Conservation (phyloP, 1,284 basidiomycete genomes). For the Erythrobasidium hasegawianum region DNA sequence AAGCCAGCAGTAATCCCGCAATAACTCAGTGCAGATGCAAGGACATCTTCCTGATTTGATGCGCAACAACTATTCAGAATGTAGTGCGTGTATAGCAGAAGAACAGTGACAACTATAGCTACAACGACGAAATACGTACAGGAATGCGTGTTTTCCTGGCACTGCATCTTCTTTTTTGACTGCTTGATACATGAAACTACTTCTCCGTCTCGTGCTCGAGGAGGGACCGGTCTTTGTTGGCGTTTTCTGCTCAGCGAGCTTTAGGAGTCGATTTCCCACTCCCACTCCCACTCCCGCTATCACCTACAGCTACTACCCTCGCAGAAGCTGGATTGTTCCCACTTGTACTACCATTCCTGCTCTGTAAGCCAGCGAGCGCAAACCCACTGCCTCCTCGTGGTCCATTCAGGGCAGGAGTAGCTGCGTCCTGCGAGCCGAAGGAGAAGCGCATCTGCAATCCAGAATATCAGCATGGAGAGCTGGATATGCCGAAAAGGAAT, state of each 20-base stretch:
- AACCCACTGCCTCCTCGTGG: not conserved
- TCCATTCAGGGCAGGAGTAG: not conserved
- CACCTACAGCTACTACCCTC: not conserved
- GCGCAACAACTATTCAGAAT: too few relatives aligned
- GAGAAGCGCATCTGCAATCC: conserved; percentile 27
- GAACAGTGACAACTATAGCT: not conserved
- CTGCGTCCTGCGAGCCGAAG: conserved; percentile 11
- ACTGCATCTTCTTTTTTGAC: not conserved
- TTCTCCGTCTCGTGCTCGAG: too few relatives aligned
- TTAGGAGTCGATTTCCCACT: conserved; percentile 3
- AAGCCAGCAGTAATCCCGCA: too few relatives aligned
- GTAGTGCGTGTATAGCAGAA: conserved; percentile 1
- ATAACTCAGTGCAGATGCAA: too few relatives aligned
- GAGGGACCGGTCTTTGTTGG: too few relatives aligned
- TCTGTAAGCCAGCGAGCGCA: conserved; percentile 1
- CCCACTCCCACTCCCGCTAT: not conserved
- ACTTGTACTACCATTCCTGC: too few relatives aligned
- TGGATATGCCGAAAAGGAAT: not conserved
- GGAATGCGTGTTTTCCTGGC: too few relatives aligned
- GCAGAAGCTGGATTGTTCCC: too few relatives aligned
- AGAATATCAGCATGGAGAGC: not conserved
- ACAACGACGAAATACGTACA: not conserved
- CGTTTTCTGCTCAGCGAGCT: not conserved
- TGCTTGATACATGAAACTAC: not conserved
- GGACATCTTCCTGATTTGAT: too few relatives aligned